Evolutionary conservation across 2,329 filamentous ascomycete genomes (phyloP), one percentile per base, ranked within the genome.

Genomic region (Penicillium frequentans): DNA sequence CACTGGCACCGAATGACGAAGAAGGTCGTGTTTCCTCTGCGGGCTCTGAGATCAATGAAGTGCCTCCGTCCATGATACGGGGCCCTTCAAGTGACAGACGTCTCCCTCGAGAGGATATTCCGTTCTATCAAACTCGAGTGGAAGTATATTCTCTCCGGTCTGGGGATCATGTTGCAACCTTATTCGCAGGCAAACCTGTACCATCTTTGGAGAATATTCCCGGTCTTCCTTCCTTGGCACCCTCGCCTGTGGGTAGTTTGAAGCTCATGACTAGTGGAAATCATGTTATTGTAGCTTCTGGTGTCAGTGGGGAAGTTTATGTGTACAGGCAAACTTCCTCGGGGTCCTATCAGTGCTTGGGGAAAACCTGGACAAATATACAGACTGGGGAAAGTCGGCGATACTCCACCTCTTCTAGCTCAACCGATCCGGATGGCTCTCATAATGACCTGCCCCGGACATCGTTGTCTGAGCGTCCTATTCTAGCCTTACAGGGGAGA

Each of bases 321-420:
- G 79, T 96, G 8, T 98, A 88, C 83, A 71, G 79, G 31, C 60
- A 73, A 52, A 64, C 60, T 37, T 59, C 55, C 24, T 62, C 63
- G 11, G 62, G 60, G 31, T 58, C 61, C 14, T 88, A 86, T 68
- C 78, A 80, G 57, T 97, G 92, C 67, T 81, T 95, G 54, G 93
- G 89, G 21, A 99, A 99, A 76, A 78, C 96, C 19, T 99, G 95
- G 95, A 97, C 95, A 0, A 88, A 87, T 45, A 79, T 96, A 27
- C 90, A 95, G 69, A 83, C 71, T 14, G 71, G 70, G 44, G 71
- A 77, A 51, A 61, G 67, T 27, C 72, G 78, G 48, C 73, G 78
- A 56, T 76, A 79, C 55, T 81, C 79, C 13, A 73, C 73, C 13
- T 80, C 79, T 21, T 79, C 76, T 13, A 75, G 68, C 53, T 78